phyloP scores from a whole-genome alignment of 306 rosid genomes.

The Luffa acutangula region DNA sequence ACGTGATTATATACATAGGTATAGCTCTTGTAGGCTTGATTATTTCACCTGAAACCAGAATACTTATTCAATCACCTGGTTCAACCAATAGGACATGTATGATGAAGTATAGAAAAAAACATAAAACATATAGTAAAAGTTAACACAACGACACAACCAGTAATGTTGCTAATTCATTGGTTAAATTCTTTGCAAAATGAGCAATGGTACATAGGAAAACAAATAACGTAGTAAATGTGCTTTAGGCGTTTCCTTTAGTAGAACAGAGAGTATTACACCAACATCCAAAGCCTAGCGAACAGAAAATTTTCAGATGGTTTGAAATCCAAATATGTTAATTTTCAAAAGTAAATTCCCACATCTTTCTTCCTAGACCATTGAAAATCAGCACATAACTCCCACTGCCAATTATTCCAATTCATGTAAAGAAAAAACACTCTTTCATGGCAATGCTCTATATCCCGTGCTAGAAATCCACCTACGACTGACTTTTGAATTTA shows the following conservation, averaged over 20 bases:
- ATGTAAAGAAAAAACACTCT: not conserved
- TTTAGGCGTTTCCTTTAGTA: not conserved
- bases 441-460: not conserved
- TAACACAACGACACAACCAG: not conserved
- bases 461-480: not conserved
- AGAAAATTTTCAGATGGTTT: not conserved
- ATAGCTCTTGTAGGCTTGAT: not conserved
- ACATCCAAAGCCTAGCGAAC: not conserved
- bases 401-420: not conserved
- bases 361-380: not conserved
- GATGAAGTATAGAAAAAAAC: not conserved
- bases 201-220: not conserved
- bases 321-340: not conserved
- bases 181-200: not conserved
- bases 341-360: not conserved
- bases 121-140: not conserved
- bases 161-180: not conserved
- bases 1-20: not conserved
- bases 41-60: constrained; percentile 16
- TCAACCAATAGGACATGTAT: not conserved
- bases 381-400: not conserved
- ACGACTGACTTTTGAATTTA: not conserved
- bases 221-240: not conserved
- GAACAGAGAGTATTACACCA: not conserved
- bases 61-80: constrained; percentile 1